These are phyloP conservation scores for Fraxinus cuspidata DNA, from an alignment of 257 asterid genomes.

Conservation along the genomic window DNA sequence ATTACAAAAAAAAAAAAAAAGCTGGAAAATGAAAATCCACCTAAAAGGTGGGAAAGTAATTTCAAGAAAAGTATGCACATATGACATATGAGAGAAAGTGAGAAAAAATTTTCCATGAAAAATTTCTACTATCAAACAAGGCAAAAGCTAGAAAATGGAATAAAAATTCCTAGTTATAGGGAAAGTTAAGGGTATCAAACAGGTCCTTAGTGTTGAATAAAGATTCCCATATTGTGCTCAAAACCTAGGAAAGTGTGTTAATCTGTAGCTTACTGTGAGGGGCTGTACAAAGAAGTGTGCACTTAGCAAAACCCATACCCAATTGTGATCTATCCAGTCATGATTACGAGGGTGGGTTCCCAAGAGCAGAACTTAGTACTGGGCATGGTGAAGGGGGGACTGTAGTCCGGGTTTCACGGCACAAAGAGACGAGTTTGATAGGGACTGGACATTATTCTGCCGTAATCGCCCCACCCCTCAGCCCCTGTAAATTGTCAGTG, in stretches of 20 bases:
- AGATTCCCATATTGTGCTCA: background rate
- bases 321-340: background rate
- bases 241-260: background rate
- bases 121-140: too few species aligned
- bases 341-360: slow-evolving; percentile 8
- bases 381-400: slow-evolving; percentile 40
- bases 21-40: too few species aligned
- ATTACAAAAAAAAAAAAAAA: too few species aligned
- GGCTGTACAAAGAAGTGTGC: too few species aligned
- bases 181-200: too few species aligned
- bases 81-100: too few species aligned
- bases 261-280: background rate
- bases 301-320: too few species aligned
- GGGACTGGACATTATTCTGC: slow-evolving; percentile 56
- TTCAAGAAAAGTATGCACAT: too few species aligned
- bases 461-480: slow-evolving; percentile 14
- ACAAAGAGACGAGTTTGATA: slow-evolving; percentile 73
- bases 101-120: too few species aligned
- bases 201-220: background rate
- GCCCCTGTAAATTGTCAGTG: slow-evolving; percentile 59
- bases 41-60: too few species aligned
- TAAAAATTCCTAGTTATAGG: too few species aligned
- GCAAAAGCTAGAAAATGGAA: too few species aligned
- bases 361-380: background rate
- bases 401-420: slow-evolving; percentile 93